Conservation (phyloP, 225 moss, liverwort and hornwort genomes). For the Takakia lepidozioides region DNA sequence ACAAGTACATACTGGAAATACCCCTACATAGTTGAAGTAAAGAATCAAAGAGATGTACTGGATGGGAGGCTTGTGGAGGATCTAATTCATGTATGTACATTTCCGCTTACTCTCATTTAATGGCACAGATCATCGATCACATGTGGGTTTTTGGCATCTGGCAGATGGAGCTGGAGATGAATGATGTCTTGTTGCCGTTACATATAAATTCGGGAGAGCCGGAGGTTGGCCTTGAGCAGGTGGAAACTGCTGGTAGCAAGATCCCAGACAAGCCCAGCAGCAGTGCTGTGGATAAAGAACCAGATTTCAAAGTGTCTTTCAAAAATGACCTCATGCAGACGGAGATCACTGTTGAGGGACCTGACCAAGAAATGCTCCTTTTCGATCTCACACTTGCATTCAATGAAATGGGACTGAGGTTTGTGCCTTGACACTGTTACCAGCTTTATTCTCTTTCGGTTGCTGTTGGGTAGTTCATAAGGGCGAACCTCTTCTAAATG, state of each 20-base stretch:
- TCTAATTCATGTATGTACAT: too few species aligned
- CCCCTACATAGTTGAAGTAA: too few species aligned
- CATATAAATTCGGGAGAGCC: slow-evolving; percentile 39
- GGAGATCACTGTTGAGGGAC: slow-evolving; percentile 64
- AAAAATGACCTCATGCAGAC: slow-evolving; percentile 57
- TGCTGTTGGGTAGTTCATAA: too few species aligned
- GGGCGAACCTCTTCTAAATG: too few species aligned
- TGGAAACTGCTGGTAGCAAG: slow-evolving; percentile 17
- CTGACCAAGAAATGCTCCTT: slow-evolving; percentile 73
- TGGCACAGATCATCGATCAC: too few species aligned
- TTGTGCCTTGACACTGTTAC: too few species aligned
- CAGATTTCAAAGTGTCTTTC: slow-evolving; percentile 39
- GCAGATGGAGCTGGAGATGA: slow-evolving; percentile 43
- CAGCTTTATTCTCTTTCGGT: too few species aligned
- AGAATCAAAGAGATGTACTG: too few species aligned
- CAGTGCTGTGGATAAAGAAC: slow-evolving; percentile 20
- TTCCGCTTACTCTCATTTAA: too few species aligned
- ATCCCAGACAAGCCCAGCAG: slow-evolving; percentile 23
- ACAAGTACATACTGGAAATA: too few species aligned
- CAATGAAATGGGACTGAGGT: slow-evolving; percentile 69
- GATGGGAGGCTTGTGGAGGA: too few species aligned
- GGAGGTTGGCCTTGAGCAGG: slow-evolving; percentile 42
- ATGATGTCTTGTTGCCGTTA: slow-evolving; percentile 39
- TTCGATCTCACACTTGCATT: slow-evolving; percentile 69
- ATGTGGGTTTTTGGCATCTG: background rate